Evolutionary conservation across 495 filamentous ascomycete genomes (phyloP), one percentile per base, ranked within the genome.

Genomic region (Trichoderma gamsii): DNA sequence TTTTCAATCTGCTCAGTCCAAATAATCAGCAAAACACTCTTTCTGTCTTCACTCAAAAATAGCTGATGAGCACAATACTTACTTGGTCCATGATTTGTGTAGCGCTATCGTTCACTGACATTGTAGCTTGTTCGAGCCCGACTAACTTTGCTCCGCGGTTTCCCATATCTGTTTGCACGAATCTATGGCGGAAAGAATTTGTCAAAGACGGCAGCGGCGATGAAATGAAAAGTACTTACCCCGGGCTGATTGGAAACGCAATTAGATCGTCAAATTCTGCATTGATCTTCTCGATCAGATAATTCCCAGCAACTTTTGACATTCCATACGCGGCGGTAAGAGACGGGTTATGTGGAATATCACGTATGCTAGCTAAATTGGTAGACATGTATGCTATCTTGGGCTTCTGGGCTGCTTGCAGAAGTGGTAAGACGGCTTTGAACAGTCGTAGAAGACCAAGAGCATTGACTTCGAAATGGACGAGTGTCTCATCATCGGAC

Each of bases 81-180:
- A 29, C 29, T 29, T 29, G 29, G 29, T 29, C 29, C 1, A 29
- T 29, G 29, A 29, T 29, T 4, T 29, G 29, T 29, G 4, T 29
- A 29, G 64, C 2, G n/a, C 70, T 74, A 13, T 77, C 72, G 4
- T 78, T 71, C 4, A 77, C 61, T 13, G 71, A 72, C 29, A 71
- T 41, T 18, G 64, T 27, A 4, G 76, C 76, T 52, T 78, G 68
- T 41, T 76, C 72, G 2, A 74, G 32, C 0, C 77, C 77, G 25
- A 75, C 68, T 16, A 18, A 11, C 13, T 68, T 35, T 27, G 77
- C 79, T 1, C 69, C 78, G 18, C 52, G n/a, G 43, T 79, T 78
- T 5, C 79, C 78, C 52, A 79, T 63, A 6, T 77, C 77, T 11
- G 78, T 80, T 46, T 76, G 76, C 3, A 74, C 73, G 64, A 73